Percentiles rank a stretch among this genome's conserved stretches.
These are phyloP conservation scores for Bromus sterilis DNA, from an alignment of 176 grass and related monocot species.

Conservation along the genomic window DNA sequence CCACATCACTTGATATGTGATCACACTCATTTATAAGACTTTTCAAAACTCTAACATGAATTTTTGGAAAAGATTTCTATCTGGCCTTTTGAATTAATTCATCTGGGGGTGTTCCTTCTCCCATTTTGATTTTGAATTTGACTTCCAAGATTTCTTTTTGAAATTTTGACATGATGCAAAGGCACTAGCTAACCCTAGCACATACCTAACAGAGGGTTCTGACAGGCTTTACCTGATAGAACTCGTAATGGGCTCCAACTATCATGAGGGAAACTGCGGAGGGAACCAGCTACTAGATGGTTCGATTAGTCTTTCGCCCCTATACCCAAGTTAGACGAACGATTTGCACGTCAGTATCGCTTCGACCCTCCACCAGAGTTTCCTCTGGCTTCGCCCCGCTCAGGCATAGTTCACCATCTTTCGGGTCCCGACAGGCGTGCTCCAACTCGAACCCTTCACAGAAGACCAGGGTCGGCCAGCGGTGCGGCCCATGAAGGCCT, in stretches of 20 bases:
- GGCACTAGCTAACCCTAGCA: too few relatives aligned
- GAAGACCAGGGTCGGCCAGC: slow-evolving; percentile 51
- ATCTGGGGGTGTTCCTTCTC: too few relatives aligned
- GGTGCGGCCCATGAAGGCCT: slow-evolving; percentile 10
- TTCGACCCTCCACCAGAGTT: slow-evolving; percentile 63
- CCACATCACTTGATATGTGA: too few relatives aligned
- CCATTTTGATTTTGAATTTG: too few relatives aligned
- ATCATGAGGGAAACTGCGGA: slow-evolving; percentile 54
- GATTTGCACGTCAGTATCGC: slow-evolving; percentile 68
- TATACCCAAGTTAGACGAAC: slow-evolving; percentile 72
- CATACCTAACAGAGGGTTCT: too few relatives aligned
- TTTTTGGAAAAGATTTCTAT: too few relatives aligned
- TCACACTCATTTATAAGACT: too few relatives aligned
- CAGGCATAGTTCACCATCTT: slow-evolving; percentile 70
- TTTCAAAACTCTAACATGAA: too few relatives aligned
- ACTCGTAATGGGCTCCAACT: slow-evolving; percentile 47
- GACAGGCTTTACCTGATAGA: slow-evolving; percentile 80
- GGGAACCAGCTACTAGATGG: slow-evolving; percentile 71
- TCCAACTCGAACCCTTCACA: slow-evolving; percentile 69
- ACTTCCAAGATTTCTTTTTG: too few relatives aligned
- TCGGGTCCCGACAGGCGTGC: slow-evolving; percentile 45
- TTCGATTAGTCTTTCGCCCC: slow-evolving; percentile 73
- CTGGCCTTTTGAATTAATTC: too few relatives aligned
- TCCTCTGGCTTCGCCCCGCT: slow-evolving; percentile 60
- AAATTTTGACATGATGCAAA: too few relatives aligned